These are phyloP conservation scores for Gyrodon lividus DNA, from an alignment of 768 basidiomycete species.

Conservation along the genomic window DNA sequence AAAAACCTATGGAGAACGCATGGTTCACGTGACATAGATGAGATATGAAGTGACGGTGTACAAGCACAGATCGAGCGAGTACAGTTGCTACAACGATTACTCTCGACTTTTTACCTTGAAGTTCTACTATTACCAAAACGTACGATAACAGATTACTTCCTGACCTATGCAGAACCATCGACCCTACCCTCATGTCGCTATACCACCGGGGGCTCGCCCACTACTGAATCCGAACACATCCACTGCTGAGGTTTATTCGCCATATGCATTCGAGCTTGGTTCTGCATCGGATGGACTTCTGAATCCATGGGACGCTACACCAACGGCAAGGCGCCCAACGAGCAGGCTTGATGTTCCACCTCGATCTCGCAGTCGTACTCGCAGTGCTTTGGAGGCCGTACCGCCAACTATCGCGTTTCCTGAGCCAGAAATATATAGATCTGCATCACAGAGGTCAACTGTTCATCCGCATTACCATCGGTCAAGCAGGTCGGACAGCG, in stretches of 20 bases:
- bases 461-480: slow-evolving; percentile 34
- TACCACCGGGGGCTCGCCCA: slow-evolving; percentile 37
- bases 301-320: slow-evolving; percentile 36
- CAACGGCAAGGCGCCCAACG: slow-evolving; percentile 24
- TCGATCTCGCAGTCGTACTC: slow-evolving; percentile 36
- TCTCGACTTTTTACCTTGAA: background rate
- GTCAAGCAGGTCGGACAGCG: slow-evolving; percentile 41
- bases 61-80: background rate
- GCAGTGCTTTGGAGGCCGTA: slow-evolving; percentile 35
- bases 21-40: slow-evolving; percentile 16
- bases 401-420: slow-evolving; percentile 42
- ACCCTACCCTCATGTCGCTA: slow-evolving; percentile 37
- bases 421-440: slow-evolving; percentile 51
- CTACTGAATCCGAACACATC: slow-evolving; percentile 32
- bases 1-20: background rate
- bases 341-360: slow-evolving; percentile 18
- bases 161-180: slow-evolving; percentile 28
- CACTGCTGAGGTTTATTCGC: slow-evolving; percentile 26
- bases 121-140: background rate
- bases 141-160: background rate
- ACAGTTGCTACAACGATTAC: background rate
- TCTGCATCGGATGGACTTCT: slow-evolving; percentile 22
- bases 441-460: slow-evolving; percentile 38
- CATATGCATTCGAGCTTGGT: slow-evolving; percentile 31
- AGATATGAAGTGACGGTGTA: slow-evolving; percentile 10